Evolutionary conservation across 257 asterid species (phyloP).

Genomic region (Ophiorrhiza pumila): DNA sequence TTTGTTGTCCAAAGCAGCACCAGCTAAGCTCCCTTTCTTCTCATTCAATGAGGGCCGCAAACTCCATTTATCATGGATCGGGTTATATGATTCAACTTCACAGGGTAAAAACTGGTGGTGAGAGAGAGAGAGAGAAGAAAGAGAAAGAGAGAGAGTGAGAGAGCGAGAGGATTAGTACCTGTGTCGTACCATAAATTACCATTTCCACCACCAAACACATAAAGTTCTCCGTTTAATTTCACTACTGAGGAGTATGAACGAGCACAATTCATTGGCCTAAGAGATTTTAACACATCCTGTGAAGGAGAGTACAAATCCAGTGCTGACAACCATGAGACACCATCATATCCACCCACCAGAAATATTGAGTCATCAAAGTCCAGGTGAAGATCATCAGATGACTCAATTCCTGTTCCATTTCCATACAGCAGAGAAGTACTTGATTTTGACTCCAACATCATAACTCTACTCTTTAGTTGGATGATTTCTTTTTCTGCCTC

Average conservation of each 20-base stretch:
- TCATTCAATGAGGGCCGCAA: conserved; percentile 47
- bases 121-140: neutral
- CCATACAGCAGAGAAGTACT: conserved; percentile 24
- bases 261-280: conserved; percentile 56
- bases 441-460: conserved; percentile 44
- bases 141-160: conserved; percentile 10
- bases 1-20: conserved; percentile 61
- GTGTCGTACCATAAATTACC: conserved; percentile 55
- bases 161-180: conserved; percentile 41
- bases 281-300: conserved; percentile 50
- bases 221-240: conserved; percentile 54
- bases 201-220: conserved; percentile 79
- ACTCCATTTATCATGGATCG: conserved; percentile 56
- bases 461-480: conserved; percentile 39
- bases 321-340: conserved; percentile 59
- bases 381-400: conserved; percentile 36
- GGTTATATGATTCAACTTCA: conserved; percentile 85
- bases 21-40: conserved; percentile 70
- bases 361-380: conserved; percentile 48
- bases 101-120: conserved; percentile 8
- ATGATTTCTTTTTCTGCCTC: conserved; percentile 56
- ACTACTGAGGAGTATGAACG: conserved; percentile 68
- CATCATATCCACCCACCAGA: conserved; percentile 81
- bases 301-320: conserved; percentile 65
- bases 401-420: conserved; percentile 27